Base-by-base conservation (phyloP, 2,329 filamentous ascomycete species). In the Colletotrichum noveboracense region DNA sequence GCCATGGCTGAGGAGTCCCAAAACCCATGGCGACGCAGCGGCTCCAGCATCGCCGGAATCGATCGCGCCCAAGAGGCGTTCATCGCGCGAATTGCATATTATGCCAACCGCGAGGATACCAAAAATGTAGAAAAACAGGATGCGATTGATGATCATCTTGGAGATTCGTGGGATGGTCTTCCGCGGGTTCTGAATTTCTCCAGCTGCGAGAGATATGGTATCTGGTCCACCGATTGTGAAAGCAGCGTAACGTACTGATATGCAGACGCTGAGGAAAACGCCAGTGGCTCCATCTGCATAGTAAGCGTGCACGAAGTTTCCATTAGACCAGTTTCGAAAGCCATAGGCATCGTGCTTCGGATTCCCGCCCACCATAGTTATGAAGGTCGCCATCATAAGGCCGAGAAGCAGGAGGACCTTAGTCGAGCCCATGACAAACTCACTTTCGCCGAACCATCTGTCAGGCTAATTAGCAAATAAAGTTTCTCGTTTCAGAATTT, bases 101-200 rank as follows among this genome's bases (percentile, higher is more conserved):
- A 92, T 90, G 8, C 91, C 90, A n/a, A 92, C 88, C 48, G 86
- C 87, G 3, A 94, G 85, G 12, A 89, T 91, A 72, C 92, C 89
- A 74, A 95, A 87, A 18, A 95, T 89, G 83, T 95, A 95, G 84
- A 95, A 95, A 2, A 89, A 84, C 0, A 92, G 92, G 34, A 95
- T 86, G 62, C 94, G 92, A 82, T 93, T 94, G 84, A 95, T 94
- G 36, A 95, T 92, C 60, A 92, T 91, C 78, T 94, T 94, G 85
- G 91, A 94, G 2, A 94, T 93, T 74, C 89, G 89, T 1, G 93
- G 93, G 83, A 96, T 91, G 34, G 91, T 89, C 28, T 85, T 83
- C 55, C 93, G 89, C 3, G 93, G 93, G 80, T 94, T 93, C 79
- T 92, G 89, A 16, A 92, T 90, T 83, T 94, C 93, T 56, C 86